phyloP scores from a whole-genome alignment of 2,329 filamentous ascomycete species.

The Epichloe uncinata region DNA sequence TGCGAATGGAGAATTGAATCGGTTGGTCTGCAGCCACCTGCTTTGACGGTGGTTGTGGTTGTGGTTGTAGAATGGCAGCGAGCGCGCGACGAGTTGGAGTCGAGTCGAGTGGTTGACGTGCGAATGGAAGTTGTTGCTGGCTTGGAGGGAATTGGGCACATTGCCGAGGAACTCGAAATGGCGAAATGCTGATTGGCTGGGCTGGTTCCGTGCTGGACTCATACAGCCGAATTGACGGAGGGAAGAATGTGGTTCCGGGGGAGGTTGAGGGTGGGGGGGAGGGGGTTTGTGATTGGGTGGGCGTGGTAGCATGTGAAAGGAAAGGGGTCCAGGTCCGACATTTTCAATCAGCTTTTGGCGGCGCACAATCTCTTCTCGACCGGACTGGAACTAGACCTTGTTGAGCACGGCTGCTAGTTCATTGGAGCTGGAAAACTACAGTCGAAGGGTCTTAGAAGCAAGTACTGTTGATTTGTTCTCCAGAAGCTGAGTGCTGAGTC shows the following conservation, averaged over 20 bases:
- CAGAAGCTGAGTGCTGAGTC: background rate
- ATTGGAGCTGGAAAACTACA: no score
- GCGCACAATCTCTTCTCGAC: background rate
- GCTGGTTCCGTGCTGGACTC: conserved; percentile 12
- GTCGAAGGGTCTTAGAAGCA: no score
- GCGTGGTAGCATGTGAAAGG: conserved; percentile 13
- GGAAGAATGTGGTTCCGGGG: conserved; percentile 17
- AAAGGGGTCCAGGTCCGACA: background rate
- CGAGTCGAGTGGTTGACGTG: background rate
- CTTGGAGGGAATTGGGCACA: conserved; percentile 14
- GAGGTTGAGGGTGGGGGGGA: no score
- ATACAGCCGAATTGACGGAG: conserved; percentile 13
- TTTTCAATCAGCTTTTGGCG: background rate
- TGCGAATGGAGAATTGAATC: background rate
- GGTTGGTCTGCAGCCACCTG: background rate
- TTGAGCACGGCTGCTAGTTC: background rate
- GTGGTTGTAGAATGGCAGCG: background rate
- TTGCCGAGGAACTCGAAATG: conserved; percentile 41
- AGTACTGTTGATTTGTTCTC: background rate
- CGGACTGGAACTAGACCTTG: background rate
- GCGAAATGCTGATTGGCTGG: conserved; percentile 30
- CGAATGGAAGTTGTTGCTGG: background rate
- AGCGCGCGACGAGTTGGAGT: background rate
- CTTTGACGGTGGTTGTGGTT: background rate
- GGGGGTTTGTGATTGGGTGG: conserved; percentile 16